Evolutionary conservation across 306 rosid genomes (phyloP).

Genomic region (Quercus rubra): DNA sequence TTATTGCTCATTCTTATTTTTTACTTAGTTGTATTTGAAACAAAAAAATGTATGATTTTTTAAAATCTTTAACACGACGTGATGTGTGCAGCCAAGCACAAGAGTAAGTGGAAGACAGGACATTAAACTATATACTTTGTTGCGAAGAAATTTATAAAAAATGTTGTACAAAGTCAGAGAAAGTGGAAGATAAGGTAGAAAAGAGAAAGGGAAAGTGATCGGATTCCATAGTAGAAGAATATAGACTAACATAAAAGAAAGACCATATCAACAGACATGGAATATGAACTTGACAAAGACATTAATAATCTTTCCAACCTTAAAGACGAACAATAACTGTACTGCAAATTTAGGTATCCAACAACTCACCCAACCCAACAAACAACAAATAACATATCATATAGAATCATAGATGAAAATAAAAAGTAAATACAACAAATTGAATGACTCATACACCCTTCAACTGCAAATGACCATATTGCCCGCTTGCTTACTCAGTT

Average conservation of each 20-base stretch:
- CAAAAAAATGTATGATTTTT: no score
- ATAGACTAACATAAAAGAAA: constrained; percentile 33
- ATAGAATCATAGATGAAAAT: no score
- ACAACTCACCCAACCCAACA: constrained; percentile 32
- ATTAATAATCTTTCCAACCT: constrained; percentile 25
- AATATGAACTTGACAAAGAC: constrained; percentile 12
- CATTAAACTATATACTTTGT: no score
- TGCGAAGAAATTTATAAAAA: no score
- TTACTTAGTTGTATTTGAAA: no score
- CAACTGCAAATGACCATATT: constrained; percentile 18
- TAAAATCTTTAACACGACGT: no score
- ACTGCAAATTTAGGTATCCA: constrained; percentile 11
- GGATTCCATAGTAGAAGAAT: neutral
- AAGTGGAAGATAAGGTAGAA: no score
- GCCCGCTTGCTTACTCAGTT: neutral
- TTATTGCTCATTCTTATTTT: no score
- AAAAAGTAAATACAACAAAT: neutral
- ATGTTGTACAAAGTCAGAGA: no score
- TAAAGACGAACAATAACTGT: constrained; percentile 30
- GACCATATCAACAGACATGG: constrained; percentile 24
- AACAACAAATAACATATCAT: neutral
- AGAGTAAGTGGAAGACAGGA: no score
- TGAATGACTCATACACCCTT: constrained; percentile 6
- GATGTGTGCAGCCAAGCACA: no score
- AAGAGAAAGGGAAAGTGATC: neutral